Percentiles rank a stretch among this genome's conserved stretches.
Evolutionary conservation across 805 yeast species (phyloP).

Genomic region (Dipodascopsis tothii): DNA sequence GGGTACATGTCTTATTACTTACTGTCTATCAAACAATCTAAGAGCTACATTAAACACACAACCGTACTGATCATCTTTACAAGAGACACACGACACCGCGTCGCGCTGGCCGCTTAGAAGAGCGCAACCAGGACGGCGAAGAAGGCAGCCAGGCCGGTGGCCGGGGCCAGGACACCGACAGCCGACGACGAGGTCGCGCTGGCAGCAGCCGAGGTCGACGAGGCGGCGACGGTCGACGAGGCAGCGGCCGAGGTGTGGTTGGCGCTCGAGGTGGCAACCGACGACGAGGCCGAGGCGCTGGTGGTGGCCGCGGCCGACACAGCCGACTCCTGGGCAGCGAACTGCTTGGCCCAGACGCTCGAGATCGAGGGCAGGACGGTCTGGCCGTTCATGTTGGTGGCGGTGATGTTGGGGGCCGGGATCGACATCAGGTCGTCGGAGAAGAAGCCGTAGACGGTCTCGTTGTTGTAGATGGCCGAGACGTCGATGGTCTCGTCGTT

Average conservation of each 20-base stretch:
- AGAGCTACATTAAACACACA: no score
- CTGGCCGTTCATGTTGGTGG: conserved; percentile 33
- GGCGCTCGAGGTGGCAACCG: conserved; percentile 1
- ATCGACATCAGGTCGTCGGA: conserved; percentile 22
- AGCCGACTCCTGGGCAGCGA: no score
- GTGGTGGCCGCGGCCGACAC: conserved; percentile 7
- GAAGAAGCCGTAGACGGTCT: conserved; percentile 21
- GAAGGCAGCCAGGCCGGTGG: conserved; percentile 8
- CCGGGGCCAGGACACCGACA: conserved; percentile 5
- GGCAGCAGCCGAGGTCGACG: conserved; percentile 10
- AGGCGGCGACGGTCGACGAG: conserved; percentile 7
- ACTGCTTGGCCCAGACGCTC: conserved; percentile 35
- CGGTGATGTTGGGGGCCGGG: conserved; percentile 37
- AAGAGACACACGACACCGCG: no score
- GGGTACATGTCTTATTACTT: no score
- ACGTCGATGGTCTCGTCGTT: conserved; percentile 8
- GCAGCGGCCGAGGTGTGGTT: conserved; percentile 13
- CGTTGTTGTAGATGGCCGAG: conserved; percentile 15
- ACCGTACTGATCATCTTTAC: no score
- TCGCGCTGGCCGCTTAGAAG: no score
- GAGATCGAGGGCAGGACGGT: conserved; percentile 31
- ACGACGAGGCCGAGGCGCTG: neutral
- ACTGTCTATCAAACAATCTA: no score
- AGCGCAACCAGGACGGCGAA: conserved; percentile 8
- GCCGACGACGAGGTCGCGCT: conserved; percentile 21